Percentiles rank a stretch among this genome's conserved stretches.
These are phyloP conservation scores for Wickerhamiella domercqiae DNA, from an alignment of 805 yeast species.

Conservation along the genomic window DNA sequence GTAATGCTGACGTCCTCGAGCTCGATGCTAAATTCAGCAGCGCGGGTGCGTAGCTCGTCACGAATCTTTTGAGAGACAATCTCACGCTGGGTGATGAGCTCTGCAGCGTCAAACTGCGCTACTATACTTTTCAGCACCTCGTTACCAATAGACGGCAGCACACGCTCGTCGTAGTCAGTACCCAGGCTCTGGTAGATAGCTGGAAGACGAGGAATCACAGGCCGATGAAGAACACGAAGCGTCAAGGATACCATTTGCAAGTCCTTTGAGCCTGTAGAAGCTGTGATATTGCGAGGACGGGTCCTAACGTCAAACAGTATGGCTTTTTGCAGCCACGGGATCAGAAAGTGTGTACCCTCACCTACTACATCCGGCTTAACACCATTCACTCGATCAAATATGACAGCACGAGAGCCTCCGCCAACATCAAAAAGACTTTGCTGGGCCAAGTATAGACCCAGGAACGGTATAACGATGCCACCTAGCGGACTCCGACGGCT, in stretches of 20 bases:
- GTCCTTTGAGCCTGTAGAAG: slow-evolving; percentile 95
- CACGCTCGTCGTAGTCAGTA: slow-evolving; percentile 87
- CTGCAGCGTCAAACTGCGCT: slow-evolving; percentile 93
- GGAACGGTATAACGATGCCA: slow-evolving; percentile 23
- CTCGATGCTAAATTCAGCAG: slow-evolving; percentile 74
- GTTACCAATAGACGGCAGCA: slow-evolving; percentile 81
- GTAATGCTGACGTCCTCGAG: slow-evolving; percentile 96
- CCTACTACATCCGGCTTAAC: slow-evolving; percentile 80
- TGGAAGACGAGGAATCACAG: slow-evolving; percentile 73
- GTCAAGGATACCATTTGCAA: slow-evolving; percentile 91
- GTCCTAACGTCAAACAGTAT: slow-evolving; percentile 84
- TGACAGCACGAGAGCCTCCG: slow-evolving; percentile 92
- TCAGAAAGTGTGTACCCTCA: slow-evolving; percentile 89
- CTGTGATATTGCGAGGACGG: slow-evolving; percentile 79
- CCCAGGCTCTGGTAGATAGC: slow-evolving; percentile 82
- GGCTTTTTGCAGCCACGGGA: slow-evolving; percentile 94
- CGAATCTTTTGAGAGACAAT: slow-evolving; percentile 80
- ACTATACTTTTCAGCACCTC: slow-evolving; percentile 81
- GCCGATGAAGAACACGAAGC: slow-evolving; percentile 83
- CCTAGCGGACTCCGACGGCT: slow-evolving; percentile 13
- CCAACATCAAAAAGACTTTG: slow-evolving; percentile 84
- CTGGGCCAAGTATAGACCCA: slow-evolving; percentile 42
- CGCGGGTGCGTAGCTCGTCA: slow-evolving; percentile 68
- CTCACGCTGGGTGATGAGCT: slow-evolving; percentile 93
- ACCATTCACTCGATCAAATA: slow-evolving; percentile 83